A percentile compares a stretch with the other conserved stretches of the same genome.
Evolutionary conservation across 306 rosid genomes (phyloP).

Genomic region (Carpinus fangiana): DNA sequence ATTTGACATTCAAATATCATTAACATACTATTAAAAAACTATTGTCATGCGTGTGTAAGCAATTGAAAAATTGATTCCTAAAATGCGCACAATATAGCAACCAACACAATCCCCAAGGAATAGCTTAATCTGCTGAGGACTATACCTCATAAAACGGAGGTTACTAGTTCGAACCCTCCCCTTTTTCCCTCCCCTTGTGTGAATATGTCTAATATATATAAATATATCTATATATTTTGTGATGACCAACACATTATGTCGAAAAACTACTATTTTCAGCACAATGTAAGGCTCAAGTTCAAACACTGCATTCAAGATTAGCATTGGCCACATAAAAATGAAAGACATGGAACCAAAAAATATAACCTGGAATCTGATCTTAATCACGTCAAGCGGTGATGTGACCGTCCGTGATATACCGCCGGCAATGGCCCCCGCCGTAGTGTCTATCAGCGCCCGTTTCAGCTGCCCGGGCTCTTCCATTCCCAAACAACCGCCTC

Average conservation of each 20-base stretch:
- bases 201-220: too few relatives aligned
- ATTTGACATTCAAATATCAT: not conserved
- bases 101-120: not conserved
- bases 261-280: not conserved
- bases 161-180: too few relatives aligned
- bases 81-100: not conserved
- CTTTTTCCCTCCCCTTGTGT: too few relatives aligned
- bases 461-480: conserved; percentile 67
- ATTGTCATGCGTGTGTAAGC: not conserved
- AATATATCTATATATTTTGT: too few relatives aligned
- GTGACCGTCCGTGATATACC: conserved; percentile 85
- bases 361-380: conserved; percentile 91
- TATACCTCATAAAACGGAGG: too few relatives aligned
- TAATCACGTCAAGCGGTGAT: conserved; percentile 93
- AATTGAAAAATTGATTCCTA: not conserved
- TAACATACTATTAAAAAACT: not conserved
- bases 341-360: conserved; percentile 8
- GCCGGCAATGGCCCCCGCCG: conserved; percentile 88
- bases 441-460: conserved; percentile 62
- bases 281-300: conserved; percentile 2
- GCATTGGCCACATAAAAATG: not conserved
- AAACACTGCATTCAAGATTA: not conserved
- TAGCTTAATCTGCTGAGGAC: too few relatives aligned
- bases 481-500: conserved; percentile 51
- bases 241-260: not conserved